phyloP scores from a whole-genome alignment of 108 stramenopile genomes.

The Tribonema minus region DNA sequence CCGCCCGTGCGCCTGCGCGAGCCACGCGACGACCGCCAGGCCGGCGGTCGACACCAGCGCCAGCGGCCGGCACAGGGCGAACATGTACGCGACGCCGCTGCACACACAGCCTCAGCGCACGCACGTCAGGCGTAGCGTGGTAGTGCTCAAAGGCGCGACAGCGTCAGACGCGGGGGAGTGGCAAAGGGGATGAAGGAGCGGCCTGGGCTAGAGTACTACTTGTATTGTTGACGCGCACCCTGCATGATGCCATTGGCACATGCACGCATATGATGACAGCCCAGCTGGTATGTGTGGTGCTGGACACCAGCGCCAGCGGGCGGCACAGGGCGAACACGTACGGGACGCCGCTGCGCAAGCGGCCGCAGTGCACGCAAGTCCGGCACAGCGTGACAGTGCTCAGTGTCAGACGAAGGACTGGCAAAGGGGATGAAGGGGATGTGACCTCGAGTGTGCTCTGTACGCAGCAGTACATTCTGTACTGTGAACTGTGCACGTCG shows the following conservation, averaged over 20 bases:
- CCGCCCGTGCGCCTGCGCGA: neutral
- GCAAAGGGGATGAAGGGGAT: neutral
- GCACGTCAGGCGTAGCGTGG: no score
- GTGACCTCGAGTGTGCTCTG: no score
- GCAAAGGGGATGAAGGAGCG: neutral
- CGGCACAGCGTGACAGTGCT: no score
- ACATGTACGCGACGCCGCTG: neutral
- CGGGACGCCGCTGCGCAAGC: neutral
- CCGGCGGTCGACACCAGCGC: neutral
- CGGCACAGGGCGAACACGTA: neutral
- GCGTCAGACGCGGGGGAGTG: neutral
- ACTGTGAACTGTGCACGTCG: no score
- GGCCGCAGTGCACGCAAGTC: no score
- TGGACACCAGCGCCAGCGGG: neutral
- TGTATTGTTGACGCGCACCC: neutral
- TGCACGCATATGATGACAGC: no score
- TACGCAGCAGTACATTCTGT: no score
- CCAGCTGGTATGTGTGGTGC: no score
- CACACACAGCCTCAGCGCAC: no score
- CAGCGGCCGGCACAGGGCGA: neutral
- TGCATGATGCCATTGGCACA: no score
- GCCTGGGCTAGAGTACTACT: neutral
- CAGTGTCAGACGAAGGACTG: neutral
- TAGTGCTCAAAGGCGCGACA: neutral
- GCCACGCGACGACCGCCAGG: neutral